Percentiles rank a stretch among this genome's conserved stretches.
These are phyloP conservation scores for Dispira parvispora DNA, from an alignment of 192 early-diverging fungal species.

Conservation along the genomic window DNA sequence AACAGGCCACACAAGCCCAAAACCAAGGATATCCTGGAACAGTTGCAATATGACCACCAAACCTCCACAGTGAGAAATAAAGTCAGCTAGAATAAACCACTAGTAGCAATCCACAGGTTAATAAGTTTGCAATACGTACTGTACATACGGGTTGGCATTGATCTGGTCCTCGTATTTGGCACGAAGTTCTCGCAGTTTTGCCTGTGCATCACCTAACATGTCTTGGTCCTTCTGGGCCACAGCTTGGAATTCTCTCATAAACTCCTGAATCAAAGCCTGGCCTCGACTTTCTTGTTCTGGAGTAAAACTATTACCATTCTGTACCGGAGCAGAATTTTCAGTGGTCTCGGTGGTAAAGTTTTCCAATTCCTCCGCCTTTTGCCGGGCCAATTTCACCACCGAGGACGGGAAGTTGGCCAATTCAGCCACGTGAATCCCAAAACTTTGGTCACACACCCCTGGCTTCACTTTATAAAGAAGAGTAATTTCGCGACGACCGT, in stretches of 20 bases:
- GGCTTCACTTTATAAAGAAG: constrained; percentile 75
- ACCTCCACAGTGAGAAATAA: no score
- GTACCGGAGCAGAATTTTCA: constrained; percentile 12
- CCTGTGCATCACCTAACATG: constrained; percentile 19
- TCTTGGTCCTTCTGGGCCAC: constrained; percentile 21
- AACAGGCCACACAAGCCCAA: no score
- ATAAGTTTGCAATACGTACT: constrained; percentile 32
- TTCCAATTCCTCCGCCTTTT: constrained; percentile 78
- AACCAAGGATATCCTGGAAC: no score
- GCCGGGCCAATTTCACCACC: constrained; percentile 67
- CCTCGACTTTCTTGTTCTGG: constrained; percentile 7
- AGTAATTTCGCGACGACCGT: constrained; percentile 45
- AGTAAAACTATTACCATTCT: constrained; percentile 1
- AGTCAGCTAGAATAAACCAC: no score
- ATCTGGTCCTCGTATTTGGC: constrained; percentile 39
- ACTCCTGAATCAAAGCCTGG: constrained; percentile 20
- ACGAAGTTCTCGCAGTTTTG: constrained; percentile 25
- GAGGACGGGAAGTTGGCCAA: constrained; percentile 76
- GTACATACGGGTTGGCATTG: constrained; percentile 40
- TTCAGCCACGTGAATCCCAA: constrained; percentile 96
- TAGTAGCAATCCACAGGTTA: no score
- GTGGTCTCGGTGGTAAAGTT: constrained; percentile 33
- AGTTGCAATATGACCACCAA: no score
- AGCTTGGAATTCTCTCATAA: constrained; percentile 34
- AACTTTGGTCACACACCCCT: constrained; percentile 85